These are phyloP conservation scores for Geosmithia flava DNA, from an alignment of 2,329 filamentous ascomycete species.

Conservation along the genomic window DNA sequence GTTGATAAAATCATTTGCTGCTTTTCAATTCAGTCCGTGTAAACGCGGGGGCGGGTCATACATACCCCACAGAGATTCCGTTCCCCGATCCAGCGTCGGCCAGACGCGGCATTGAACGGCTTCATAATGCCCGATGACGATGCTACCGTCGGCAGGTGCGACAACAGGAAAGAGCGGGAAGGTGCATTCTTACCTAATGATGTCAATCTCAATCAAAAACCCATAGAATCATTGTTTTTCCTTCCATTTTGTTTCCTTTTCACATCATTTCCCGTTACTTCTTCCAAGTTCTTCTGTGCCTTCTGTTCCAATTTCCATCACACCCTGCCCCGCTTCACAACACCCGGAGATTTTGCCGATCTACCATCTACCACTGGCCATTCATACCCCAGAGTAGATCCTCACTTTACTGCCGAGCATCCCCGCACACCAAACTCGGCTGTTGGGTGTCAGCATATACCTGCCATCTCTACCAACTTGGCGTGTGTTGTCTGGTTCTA, in stretches of 20 bases:
- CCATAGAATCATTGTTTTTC: neutral
- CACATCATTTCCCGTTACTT: no score
- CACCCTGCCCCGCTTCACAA: neutral
- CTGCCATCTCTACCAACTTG: no score
- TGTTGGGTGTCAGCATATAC: no score
- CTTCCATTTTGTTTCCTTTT: neutral
- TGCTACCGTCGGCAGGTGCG: neutral
- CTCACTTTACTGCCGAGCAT: no score
- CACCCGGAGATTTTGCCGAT: no score
- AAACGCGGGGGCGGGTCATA: neutral
- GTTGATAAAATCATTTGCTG: no score
- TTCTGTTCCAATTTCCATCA: neutral
- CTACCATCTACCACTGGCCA: no score
- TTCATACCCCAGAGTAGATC: no score
- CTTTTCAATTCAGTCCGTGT: neutral
- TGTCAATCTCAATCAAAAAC: neutral
- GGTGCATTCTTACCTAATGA: neutral
- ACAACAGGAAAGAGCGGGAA: neutral
- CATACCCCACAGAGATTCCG: no score
- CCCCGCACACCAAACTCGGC: no score
- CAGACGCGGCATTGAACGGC: neutral
- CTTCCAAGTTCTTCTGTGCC: neutral
- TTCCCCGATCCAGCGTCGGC: neutral
- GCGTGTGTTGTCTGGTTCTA: no score
- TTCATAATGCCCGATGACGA: neutral